Evolutionary conservation across 2,329 filamentous ascomycete genomes (phyloP).

Genomic region (Ophiocordyceps camponoti-leonardi): DNA sequence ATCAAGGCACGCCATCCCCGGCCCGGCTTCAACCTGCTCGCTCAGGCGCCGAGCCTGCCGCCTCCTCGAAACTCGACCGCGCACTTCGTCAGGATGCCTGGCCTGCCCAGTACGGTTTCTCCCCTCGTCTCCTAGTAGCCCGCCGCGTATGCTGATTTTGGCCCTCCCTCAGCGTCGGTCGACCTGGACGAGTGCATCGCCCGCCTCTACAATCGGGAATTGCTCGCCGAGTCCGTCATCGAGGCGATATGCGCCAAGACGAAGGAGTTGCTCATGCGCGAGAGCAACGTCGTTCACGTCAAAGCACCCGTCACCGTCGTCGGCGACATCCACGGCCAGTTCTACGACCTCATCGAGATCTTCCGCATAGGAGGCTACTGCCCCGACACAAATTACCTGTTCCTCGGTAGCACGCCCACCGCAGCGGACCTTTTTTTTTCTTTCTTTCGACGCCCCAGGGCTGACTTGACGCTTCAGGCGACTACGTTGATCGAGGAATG

Average conservation of each 20-base stretch:
- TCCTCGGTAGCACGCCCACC: constrained; percentile 49
- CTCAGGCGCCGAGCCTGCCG: neutral
- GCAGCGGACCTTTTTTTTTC: neutral
- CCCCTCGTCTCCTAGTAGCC: neutral
- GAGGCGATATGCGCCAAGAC: constrained; percentile 99
- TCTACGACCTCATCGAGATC: constrained; percentile 97
- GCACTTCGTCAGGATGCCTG: constrained; percentile 1
- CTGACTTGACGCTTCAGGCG: constrained; percentile 35
- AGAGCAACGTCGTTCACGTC: constrained; percentile 98
- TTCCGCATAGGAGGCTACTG: constrained; percentile 97
- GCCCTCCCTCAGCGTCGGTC: constrained; percentile 68
- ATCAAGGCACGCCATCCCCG: constrained; percentile 1
- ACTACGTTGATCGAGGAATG: constrained; percentile 96
- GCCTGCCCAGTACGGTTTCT: constrained; percentile 1
- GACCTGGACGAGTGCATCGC: constrained; percentile 98
- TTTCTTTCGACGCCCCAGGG: neutral
- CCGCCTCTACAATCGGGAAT: constrained; percentile 89
- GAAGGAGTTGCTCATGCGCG: constrained; percentile 96
- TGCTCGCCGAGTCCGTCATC: constrained; percentile 92
- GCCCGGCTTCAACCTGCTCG: neutral
- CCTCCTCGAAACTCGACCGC: neutral
- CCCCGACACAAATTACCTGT: constrained; percentile 95
- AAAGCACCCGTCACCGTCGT: constrained; percentile 91
- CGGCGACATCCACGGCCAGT: constrained; percentile 96
- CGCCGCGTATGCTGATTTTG: constrained; percentile 1